Conservation (phyloP, 495 filamentous ascomycete species). For the Hyaloscypha bicolor region DNA sequence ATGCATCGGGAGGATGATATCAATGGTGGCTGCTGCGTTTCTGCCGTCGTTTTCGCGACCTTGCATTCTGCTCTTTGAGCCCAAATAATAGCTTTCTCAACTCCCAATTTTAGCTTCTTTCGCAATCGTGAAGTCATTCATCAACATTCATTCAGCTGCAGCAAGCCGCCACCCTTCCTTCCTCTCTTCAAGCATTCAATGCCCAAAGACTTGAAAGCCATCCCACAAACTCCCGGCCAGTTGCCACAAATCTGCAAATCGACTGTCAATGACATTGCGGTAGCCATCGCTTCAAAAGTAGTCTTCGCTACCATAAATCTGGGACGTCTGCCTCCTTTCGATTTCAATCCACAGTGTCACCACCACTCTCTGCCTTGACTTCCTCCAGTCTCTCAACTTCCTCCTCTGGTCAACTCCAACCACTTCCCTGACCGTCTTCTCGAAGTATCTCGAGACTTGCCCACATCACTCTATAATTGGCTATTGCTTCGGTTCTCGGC, state of each 20-base stretch:
- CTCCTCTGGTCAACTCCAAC: not conserved
- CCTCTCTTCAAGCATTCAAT: not conserved
- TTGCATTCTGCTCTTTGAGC: not conserved
- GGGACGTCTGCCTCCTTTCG: slow-evolving; percentile 7
- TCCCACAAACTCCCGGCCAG: slow-evolving; percentile 7
- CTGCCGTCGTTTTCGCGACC: not conserved
- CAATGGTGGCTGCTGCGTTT: not conserved
- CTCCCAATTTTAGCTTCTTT: not conserved
- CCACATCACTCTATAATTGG: not conserved
- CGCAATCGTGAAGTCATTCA: not conserved
- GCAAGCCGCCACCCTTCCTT: not conserved
- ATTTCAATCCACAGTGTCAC: slow-evolving; percentile 8
- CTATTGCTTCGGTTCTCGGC: not conserved
- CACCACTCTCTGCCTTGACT: not conserved
- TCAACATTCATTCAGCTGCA: not conserved
- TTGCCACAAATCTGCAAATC: slow-evolving; percentile 19
- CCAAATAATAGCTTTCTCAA: not conserved
- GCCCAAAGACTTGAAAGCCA: slow-evolving; percentile 12
- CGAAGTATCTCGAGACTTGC: not conserved
- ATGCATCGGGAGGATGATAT: not conserved
- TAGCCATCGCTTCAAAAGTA: not conserved
- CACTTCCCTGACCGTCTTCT: not conserved
- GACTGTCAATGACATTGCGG: slow-evolving; percentile 20
- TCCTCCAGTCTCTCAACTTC: not conserved
- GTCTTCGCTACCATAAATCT: slow-evolving; percentile 16